Base-by-base conservation (phyloP, 2,329 filamentous ascomycete genomes). In the Immersiporthe knoxdaviesiana region DNA sequence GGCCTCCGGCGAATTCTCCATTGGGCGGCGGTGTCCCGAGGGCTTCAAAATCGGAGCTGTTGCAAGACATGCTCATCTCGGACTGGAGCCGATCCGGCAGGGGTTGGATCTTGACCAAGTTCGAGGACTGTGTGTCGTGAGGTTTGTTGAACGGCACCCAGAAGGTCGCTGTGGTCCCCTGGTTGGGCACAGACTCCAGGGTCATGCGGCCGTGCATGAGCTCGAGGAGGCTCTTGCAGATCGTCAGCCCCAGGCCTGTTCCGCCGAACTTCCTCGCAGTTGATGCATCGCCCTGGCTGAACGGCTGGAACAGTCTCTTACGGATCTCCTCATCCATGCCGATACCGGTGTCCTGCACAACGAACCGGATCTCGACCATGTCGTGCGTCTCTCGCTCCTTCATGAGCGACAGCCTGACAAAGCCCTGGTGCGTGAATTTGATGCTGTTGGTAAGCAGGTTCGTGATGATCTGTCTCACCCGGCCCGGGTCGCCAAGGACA, bases 221-320 rank as follows among this genome's bases (percentile, higher is more conserved):
- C 70, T 94, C 90, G 2, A 95, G 84, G 7, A 94, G 82, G 71
- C 93, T 93, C 78, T 94, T 94, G 80, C 89, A 92, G 73, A 95
- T 95, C 1, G 91, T 93, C 71, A 95, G 79, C 0, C 92, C 92
- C 0, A 95, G 80, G 1, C 92, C 92, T 1, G 92, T 94, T 0
- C 92, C 92, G 52, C 91, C 91, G 77, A 93, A 94, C n/a, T 89
- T 85, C 66, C 92, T 84, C 24, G 92, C 91, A 0, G 92, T 94
- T 3, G 91, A 94, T 1, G 91, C 88, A 75, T 95, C 92, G 5
- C 92, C 92, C 78, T 96, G 92, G 71, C 89, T 92, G 78, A 95
- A 96, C 0, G 92, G 92, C 72, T 91, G 90, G 79, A 95, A 96
- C 2, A 95, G 82, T 50, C 86, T 86, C 74, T 89, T 89, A 24